Conservation (phyloP, 805 yeast species). For the Clavispora carvajalis region DNA sequence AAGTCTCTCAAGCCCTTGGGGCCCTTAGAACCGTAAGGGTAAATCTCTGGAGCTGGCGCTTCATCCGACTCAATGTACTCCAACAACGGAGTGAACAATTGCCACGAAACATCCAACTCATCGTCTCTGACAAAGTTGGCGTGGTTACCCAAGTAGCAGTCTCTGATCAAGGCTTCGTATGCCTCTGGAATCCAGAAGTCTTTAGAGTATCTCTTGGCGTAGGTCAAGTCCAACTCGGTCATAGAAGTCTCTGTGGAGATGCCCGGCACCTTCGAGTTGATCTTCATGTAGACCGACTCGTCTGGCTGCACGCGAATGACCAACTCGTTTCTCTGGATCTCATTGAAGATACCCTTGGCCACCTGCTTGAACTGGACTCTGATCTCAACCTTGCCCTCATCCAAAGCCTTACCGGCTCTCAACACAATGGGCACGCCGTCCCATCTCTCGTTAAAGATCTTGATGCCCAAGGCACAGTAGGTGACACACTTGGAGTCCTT, state of each 20-base stretch:
- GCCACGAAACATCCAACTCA: constrained; percentile 92
- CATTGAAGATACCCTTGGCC: constrained; percentile 73
- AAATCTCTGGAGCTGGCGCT: constrained; percentile 62
- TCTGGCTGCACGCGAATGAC: constrained; percentile 92
- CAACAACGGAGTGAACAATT: constrained; percentile 85
- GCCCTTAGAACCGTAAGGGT: constrained; percentile 90
- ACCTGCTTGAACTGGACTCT: constrained; percentile 88
- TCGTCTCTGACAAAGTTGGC: constrained; percentile 97
- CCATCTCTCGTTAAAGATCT: constrained; percentile 93
- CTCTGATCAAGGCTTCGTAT: constrained; percentile 91
- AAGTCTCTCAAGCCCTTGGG: constrained; percentile 62
- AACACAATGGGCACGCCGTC: constrained; percentile 94
- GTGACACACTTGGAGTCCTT: constrained; percentile 83
- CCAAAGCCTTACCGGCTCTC: constrained; percentile 97
- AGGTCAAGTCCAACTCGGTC: constrained; percentile 88
- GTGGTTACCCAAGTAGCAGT: constrained; percentile 86
- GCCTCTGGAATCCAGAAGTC: constrained; percentile 97
- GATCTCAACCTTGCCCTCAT: constrained; percentile 91
- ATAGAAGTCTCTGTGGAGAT: constrained; percentile 73
- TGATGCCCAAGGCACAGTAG: constrained; percentile 76
- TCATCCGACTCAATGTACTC: constrained; percentile 68
- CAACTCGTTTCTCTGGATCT: constrained; percentile 85
- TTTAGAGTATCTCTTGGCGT: constrained; percentile 67
- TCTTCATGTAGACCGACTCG: constrained; percentile 89
- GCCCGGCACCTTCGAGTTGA: constrained; percentile 93